A percentile compares a stretch with the other conserved stretches of the same genome.
phyloP scores from a whole-genome alignment of 169 alveolate species.

The Plasmodium yoelii region DNA sequence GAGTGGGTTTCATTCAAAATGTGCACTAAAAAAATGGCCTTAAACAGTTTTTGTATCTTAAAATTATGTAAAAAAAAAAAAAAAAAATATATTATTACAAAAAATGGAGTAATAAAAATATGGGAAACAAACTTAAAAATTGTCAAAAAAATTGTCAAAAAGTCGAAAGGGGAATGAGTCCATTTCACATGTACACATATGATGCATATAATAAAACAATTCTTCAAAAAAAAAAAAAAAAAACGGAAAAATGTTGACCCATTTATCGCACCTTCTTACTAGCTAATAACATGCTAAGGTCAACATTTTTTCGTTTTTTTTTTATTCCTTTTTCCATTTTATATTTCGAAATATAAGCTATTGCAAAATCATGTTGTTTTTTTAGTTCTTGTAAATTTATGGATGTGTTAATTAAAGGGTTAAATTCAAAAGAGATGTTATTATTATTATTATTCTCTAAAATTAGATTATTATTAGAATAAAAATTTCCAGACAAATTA shows the following conservation, averaged over 20 bases:
- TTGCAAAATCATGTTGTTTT: slow-evolving; percentile 67
- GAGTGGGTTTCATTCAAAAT: no score
- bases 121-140: no score
- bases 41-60: no score
- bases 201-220: no score
- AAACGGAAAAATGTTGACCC: not conserved
- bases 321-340: slow-evolving; percentile 11
- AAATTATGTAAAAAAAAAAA: no score
- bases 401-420: slow-evolving; percentile 39
- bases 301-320: slow-evolving; percentile 14
- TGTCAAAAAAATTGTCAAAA: no score
- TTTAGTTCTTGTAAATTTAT: slow-evolving; percentile 37
- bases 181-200: no score
- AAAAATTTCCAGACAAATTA: not conserved
- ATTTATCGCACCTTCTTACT: slow-evolving; percentile 21
- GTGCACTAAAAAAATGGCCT: no score
- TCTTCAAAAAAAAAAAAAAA: no score
- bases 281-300: slow-evolving; percentile 6
- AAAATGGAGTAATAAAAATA: no score
- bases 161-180: no score
- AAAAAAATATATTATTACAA: no score
- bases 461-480: not conserved
- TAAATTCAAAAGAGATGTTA: not conserved
- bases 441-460: slow-evolving; percentile 21
- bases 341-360: slow-evolving; percentile 67